Evolutionary conservation across 306 rosid species (phyloP).

Genomic region (Oxytropis ochrocephala): DNA sequence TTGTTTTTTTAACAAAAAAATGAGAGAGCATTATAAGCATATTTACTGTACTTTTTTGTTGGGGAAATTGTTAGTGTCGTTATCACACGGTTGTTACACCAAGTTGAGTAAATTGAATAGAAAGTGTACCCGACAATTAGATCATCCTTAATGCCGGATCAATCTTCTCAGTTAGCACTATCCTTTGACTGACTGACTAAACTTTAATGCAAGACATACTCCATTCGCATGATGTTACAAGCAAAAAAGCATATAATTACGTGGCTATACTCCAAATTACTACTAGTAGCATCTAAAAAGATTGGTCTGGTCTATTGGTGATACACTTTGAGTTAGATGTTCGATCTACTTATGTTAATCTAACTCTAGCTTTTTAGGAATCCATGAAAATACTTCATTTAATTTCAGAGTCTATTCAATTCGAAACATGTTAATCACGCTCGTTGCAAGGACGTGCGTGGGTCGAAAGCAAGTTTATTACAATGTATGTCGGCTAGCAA

Average conservation of each 20-base stretch:
- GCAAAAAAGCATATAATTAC: not conserved
- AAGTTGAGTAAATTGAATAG: not conserved
- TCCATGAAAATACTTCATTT: not conserved
- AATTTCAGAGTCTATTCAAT: not conserved
- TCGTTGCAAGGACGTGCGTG: not conserved
- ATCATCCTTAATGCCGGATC: not conserved
- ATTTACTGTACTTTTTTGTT: too few relatives aligned
- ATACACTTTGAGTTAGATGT: not conserved
- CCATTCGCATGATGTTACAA: not conserved
- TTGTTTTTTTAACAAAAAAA: too few relatives aligned
- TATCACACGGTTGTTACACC: not conserved
- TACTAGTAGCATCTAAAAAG: conserved; percentile 3
- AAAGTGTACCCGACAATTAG: conserved; percentile 19
- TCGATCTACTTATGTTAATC: not conserved
- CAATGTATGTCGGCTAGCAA: conserved; percentile 37
- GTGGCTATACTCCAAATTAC: not conserved
- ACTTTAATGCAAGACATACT: too few relatives aligned
- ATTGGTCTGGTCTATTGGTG: not conserved
- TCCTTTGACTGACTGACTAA: too few relatives aligned
- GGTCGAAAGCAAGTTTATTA: not conserved
- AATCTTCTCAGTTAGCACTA: too few relatives aligned
- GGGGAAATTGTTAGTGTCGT: not conserved
- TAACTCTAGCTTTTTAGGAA: not conserved
- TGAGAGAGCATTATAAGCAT: too few relatives aligned
- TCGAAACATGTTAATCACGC: conserved; percentile 13